Evolutionary conservation across 1,139 yeast species (phyloP), one percentile per base, ranked within the genome.

Genomic region (Nakaseomyces glabratus): DNA sequence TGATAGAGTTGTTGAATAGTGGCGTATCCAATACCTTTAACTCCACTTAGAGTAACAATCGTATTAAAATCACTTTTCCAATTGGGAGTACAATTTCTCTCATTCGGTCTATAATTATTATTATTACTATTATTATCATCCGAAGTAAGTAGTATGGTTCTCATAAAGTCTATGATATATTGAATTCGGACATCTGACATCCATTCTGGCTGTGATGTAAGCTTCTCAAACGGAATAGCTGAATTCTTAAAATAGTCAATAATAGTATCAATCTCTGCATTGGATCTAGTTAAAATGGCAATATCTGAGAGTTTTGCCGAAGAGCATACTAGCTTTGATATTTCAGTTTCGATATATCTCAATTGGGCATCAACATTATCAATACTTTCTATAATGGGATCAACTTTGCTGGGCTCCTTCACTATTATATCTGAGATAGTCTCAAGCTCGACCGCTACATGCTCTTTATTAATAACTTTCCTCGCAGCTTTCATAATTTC

Each of bases 121-220:
- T 11, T 18, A 6, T 6, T 24, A 13, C 22, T n/a, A 29, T 9
- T 9, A 8, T 20, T 28, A 3, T 15, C 24, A 11, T 35, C 37
- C 10, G 25, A 33, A 6, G 42, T 39, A 9, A 42, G 23, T 12
- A 34, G 23, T 6, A 37, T 37, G 2, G 76, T 58, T 40, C 65
- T 67, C 37, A 77, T 48, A 16, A 76, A 56, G 39, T 75, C 73
- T 14, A 77, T 47, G 9, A 77, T 55, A 24, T 69, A 53, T 39
- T 69, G 73, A 0, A 75, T 59, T 20, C 48, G 37, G 8, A 36
- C n/a, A 12, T 74, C 65, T 4, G 64, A 61, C 8, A 68, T 47
- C 86, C 86, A 79, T 9, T 64, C 58, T 3, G 73, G 71, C 1
- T 68, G 60, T 18, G 69, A 61, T 1, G 70, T 62, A 21, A 75